A percentile compares a stretch with the other conserved stretches of the same genome.
Conservation (phyloP, 768 basidiomycete species). For the Termitomyces sp. region DNA sequence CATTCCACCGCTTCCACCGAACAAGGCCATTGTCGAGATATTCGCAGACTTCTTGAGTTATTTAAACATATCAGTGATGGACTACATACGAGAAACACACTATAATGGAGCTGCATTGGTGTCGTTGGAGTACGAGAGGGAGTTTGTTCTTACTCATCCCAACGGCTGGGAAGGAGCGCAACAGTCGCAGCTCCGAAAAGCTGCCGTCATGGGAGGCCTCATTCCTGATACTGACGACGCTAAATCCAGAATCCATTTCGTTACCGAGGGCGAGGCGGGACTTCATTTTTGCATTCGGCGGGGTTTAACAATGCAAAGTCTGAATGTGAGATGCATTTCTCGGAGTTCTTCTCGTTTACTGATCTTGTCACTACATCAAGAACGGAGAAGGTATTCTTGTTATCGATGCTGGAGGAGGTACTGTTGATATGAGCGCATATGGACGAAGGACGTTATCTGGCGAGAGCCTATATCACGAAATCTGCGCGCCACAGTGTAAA, state of each 20-base stretch:
- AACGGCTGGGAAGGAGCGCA: conserved; percentile 56
- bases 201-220: conserved; percentile 42
- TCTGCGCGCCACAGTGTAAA: conserved; percentile 23
- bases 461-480: conserved; percentile 34
- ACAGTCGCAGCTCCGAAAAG: conserved; percentile 44
- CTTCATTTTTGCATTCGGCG: conserved; percentile 46
- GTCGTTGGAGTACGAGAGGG: conserved; percentile 33
- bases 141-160: conserved; percentile 51
- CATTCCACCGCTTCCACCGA: conserved; percentile 36
- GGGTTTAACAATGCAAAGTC: conserved; percentile 27
- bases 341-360: neutral
- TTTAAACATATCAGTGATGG: conserved; percentile 32
- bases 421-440: conserved; percentile 49
- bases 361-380: conserved; percentile 14
- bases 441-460: conserved; percentile 23
- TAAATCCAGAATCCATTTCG: conserved; percentile 38
- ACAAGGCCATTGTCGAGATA: conserved; percentile 37
- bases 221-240: conserved; percentile 31
- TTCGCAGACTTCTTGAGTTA: conserved; percentile 47
- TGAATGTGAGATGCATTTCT: conserved; percentile 16
- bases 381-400: conserved; percentile 34
- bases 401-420: conserved; percentile 53
- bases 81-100: conserved; percentile 40
- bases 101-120: conserved; percentile 33
- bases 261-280: conserved; percentile 56